Percentiles rank a stretch among this genome's conserved stretches.
phyloP scores from a whole-genome alignment of 129 eudicot species.

The Centrapalus pauciflorus region DNA sequence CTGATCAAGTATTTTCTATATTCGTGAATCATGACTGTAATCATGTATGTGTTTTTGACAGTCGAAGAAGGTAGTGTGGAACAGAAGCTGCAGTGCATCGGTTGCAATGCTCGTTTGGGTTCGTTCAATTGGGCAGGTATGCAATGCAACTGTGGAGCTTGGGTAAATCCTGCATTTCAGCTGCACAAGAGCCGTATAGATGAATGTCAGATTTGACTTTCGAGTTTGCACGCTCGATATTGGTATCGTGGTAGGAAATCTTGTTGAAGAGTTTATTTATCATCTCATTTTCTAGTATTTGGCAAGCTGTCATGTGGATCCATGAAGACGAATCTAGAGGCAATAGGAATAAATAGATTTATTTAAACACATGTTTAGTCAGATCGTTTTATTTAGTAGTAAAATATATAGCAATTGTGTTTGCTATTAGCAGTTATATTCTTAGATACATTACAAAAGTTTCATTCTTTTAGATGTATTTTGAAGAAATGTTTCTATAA shows the following conservation, averaged over 20 bases:
- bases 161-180: constrained; percentile 93
- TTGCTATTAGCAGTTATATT: too few species aligned
- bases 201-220: constrained; percentile 50
- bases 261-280: not conserved
- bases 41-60: constrained; percentile 24
- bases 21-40: not conserved
- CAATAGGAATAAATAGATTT: too few species aligned
- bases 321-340: too few species aligned
- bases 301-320: too few species aligned
- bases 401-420: not conserved
- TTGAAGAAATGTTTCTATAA: not conserved
- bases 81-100: constrained; percentile 73
- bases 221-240: constrained; percentile 6
- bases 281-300: too few species aligned
- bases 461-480: not conserved
- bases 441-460: not conserved
- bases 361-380: too few species aligned
- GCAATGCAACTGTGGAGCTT: constrained; percentile 86
- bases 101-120: constrained; percentile 77
- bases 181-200: constrained; percentile 73
- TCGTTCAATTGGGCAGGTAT: constrained; percentile 87
- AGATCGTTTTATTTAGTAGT: too few species aligned
- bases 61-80: constrained; percentile 72
- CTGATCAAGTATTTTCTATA: not conserved
- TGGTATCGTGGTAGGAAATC: not conserved